phyloP scores from a whole-genome alignment of 805 yeast species.

The Pichia phayaonensis region DNA sequence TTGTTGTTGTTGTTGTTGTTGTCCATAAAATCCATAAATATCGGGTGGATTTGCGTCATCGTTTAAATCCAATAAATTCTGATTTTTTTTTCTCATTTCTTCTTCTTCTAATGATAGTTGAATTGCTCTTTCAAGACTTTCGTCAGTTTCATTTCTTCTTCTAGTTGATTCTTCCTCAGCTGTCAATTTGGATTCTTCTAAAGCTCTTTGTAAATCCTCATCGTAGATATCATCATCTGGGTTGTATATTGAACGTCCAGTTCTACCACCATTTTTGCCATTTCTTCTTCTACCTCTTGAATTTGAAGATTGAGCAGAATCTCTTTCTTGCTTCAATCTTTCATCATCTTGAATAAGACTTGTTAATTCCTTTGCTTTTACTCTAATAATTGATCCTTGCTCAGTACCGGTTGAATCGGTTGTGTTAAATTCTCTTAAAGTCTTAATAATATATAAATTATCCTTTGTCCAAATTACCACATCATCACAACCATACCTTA shows the following conservation, averaged over 20 bases:
- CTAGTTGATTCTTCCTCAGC: slow-evolving; percentile 77
- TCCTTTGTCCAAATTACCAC: slow-evolving; percentile 90
- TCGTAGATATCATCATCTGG: slow-evolving; percentile 45
- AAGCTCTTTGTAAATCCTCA: slow-evolving; percentile 69
- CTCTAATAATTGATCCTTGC: slow-evolving; percentile 82
- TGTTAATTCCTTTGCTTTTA: slow-evolving; percentile 84
- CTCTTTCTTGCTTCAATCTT: slow-evolving; percentile 64
- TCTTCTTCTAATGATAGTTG: slow-evolving; percentile 72
- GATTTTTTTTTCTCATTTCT: slow-evolving; percentile 46
- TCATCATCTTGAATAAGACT: slow-evolving; percentile 76
- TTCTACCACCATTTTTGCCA: slow-evolving; percentile 27
- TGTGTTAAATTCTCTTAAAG: slow-evolving; percentile 82
- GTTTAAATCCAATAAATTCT: slow-evolving; percentile 44
- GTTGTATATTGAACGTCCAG: background rate
- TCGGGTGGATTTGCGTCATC: slow-evolving; percentile 32
- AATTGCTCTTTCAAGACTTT: slow-evolving; percentile 61
- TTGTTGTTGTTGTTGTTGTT: slow-evolving; percentile 27
- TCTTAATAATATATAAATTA: slow-evolving; percentile 79
- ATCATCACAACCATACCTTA: slow-evolving; percentile 78
- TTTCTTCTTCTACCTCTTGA: slow-evolving; percentile 26
- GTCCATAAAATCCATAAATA: slow-evolving; percentile 25
- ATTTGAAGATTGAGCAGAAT: slow-evolving; percentile 23
- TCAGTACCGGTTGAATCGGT: slow-evolving; percentile 72
- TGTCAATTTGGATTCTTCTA: slow-evolving; percentile 71
- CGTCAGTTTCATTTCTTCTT: slow-evolving; percentile 45